Base-by-base conservation (phyloP, 495 filamentous ascomycete genomes). In the Xanthoparmelia taractica region DNA sequence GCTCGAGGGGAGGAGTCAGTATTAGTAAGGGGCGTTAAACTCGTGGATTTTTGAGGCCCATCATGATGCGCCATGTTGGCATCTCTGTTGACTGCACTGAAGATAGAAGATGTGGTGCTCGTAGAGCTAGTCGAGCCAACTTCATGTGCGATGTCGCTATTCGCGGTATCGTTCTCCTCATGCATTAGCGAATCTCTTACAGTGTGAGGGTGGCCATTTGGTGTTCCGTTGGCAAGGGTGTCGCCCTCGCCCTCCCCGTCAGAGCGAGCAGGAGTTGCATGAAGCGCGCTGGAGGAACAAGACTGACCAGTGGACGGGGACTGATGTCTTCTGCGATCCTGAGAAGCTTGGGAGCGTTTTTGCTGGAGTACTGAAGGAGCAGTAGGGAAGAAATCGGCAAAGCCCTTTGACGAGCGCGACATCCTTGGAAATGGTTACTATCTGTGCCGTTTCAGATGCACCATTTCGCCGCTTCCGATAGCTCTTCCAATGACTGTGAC, bases 341-440 rank as follows among this genome's bases (percentile, higher is more conserved):
- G 69, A 57, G 74, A 72, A 60, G 73, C 65, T 71, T 75, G 74
- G 69, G 75, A 67, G 72, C 79, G 79, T 72, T 77, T 83, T 69
- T 80, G 79, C 65, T 79, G 78, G 40, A 87, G 79, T 65, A 86
- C 81, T 58, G 82, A 84, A 66, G 92, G 89, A 66, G 92, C 92
- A 73, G 87, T 84, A 64, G 92, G 90, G 73, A 95, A 96, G 80
- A 91, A 95, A 75, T 91, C 85, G 73, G 89, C 88, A 83, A 90
- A 94, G 73, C 88, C 85, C 79, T 88, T 87, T 69, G 85, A 80
- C 70, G 87, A 84, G 79, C 87, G 88, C 82, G 90, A 89, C 89
- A 90, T 91, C 62, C 65, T 80, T 73, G 33, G 55, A 38, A 33
- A 58, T 48, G 27, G 37, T 47, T 41, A 36, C 58, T 65, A 65